Percentiles rank a stretch among this genome's conserved stretches.
Evolutionary conservation across 2,329 filamentous ascomycete genomes (phyloP).

Genomic region (Colletotrichum sp.): DNA sequence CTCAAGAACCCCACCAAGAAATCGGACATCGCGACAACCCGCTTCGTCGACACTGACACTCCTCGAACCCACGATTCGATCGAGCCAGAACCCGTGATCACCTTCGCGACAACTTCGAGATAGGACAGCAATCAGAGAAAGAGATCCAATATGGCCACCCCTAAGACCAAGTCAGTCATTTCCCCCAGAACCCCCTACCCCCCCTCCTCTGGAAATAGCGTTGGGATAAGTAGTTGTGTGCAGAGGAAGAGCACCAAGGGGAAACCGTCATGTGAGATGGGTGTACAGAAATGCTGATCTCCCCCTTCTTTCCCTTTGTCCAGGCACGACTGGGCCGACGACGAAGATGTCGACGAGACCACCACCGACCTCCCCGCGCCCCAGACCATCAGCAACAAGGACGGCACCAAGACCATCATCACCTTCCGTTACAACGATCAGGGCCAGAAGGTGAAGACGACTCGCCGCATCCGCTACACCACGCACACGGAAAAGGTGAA

Average conservation of each 20-base stretch:
- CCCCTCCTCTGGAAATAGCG: neutral
- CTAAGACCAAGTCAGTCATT: conserved; percentile 19
- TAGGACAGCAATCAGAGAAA: neutral
- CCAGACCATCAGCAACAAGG: conserved; percentile 94
- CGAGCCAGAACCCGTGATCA: neutral
- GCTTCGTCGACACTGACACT: conserved; percentile 7
- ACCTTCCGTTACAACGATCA: conserved; percentile 90
- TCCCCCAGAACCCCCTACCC: neutral
- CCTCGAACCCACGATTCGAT: neutral
- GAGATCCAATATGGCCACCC: conserved; percentile 12
- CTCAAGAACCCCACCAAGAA: conserved; percentile 16
- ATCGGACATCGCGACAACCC: conserved; percentile 17
- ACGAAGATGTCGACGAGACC: conserved; percentile 84
- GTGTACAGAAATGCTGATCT: neutral
- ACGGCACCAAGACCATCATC: conserved; percentile 95
- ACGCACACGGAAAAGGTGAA: conserved; percentile 94
- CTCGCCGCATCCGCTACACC: conserved; percentile 91
- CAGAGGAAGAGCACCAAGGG: neutral
- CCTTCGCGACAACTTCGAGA: neutral
- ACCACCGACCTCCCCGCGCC: conserved; percentile 75
- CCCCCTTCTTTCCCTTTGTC: neutral
- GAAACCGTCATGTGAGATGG: neutral
- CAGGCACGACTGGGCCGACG: conserved; percentile 90
- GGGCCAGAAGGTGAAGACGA: conserved; percentile 96
- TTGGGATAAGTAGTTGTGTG: neutral